Conservation (phyloP, 495 filamentous ascomycete species). For the Mytilinidion resinicola region DNA sequence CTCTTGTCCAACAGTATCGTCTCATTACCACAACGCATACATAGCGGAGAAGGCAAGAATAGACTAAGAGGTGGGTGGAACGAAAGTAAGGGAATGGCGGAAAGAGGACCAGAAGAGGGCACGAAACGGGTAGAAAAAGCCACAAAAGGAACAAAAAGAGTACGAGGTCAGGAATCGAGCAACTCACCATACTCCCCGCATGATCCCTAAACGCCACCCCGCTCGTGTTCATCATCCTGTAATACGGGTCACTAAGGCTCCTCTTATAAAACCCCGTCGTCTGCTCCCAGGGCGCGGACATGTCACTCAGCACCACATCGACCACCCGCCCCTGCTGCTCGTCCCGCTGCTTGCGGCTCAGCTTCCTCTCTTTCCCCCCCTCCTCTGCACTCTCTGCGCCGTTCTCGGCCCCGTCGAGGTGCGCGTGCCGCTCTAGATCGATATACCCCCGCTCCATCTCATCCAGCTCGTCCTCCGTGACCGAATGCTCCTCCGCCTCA, state of each 20-base stretch:
- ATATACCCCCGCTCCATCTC: slow-evolving; percentile 34
- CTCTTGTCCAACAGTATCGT: neutral
- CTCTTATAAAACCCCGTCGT: slow-evolving; percentile 69
- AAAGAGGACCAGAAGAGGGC: too few relatives aligned
- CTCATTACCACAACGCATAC: too few relatives aligned
- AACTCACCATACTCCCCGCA: slow-evolving; percentile 84
- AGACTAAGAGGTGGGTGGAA: too few relatives aligned
- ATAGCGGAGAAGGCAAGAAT: too few relatives aligned
- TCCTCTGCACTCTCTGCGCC: slow-evolving; percentile 13
- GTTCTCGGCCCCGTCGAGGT: slow-evolving; percentile 21
- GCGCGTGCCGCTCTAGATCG: slow-evolving; percentile 33
- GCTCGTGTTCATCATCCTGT: slow-evolving; percentile 99
- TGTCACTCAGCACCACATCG: slow-evolving; percentile 95
- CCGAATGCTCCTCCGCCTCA: slow-evolving; percentile 7
- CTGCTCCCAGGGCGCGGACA: slow-evolving; percentile 92
- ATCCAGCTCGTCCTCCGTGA: slow-evolving; percentile 33
- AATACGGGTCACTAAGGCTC: slow-evolving; percentile 85
- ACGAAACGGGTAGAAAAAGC: too few relatives aligned
- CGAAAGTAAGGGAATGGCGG: too few relatives aligned
- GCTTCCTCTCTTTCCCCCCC: slow-evolving; percentile 11
- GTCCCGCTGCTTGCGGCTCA: slow-evolving; percentile 31
- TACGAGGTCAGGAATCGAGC: neutral
- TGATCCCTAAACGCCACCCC: slow-evolving; percentile 83
- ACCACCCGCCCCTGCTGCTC: slow-evolving; percentile 51
- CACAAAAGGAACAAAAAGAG: neutral